A percentile compares a stretch with the other conserved stretches of the same genome.
These are phyloP conservation scores for Malassezia dermatis DNA, from an alignment of 1,284 basidiomycete species.

Conservation along the genomic window DNA sequence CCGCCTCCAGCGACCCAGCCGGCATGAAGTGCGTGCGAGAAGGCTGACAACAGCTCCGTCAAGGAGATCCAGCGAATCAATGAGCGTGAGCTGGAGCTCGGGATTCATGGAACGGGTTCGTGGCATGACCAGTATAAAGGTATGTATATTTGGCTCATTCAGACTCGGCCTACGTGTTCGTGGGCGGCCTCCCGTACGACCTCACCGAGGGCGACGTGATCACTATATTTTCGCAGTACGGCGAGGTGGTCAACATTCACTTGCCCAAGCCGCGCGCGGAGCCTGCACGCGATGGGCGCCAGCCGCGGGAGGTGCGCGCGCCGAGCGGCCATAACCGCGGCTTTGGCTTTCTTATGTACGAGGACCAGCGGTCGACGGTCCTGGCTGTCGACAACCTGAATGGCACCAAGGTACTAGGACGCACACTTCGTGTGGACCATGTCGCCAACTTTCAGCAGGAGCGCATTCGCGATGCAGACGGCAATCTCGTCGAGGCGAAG, in stretches of 20 bases:
- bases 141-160: constrained; percentile 43
- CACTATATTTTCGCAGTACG: constrained; percentile 93
- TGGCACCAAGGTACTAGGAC: constrained; percentile 75
- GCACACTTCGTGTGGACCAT: constrained; percentile 79
- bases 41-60: constrained; percentile 59
- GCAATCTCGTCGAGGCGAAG: constrained; percentile 76
- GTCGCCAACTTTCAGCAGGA: constrained; percentile 80
- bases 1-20: not conserved
- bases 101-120: constrained; percentile 58
- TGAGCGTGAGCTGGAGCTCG: constrained; percentile 76
- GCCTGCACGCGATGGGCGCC: not conserved
- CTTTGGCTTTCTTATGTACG: constrained; percentile 97
- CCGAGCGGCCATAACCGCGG: constrained; percentile 53
- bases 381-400: constrained; percentile 98
- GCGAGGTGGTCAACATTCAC: constrained; percentile 88
- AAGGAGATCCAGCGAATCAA: constrained; percentile 89
- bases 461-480: constrained; percentile 64
- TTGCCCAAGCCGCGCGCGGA: constrained; percentile 55
- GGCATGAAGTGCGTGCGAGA: constrained; percentile 12
- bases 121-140: constrained; percentile 96
- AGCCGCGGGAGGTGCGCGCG: not conserved
- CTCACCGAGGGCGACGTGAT: constrained; percentile 96
- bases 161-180: constrained; percentile 91
- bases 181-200: constrained; percentile 54
- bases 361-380: constrained; percentile 89